Evolutionary conservation across 495 filamentous ascomycete genomes (phyloP), one percentile per base, ranked within the genome.

Genomic region (Penicillium dipodomyicola): DNA sequence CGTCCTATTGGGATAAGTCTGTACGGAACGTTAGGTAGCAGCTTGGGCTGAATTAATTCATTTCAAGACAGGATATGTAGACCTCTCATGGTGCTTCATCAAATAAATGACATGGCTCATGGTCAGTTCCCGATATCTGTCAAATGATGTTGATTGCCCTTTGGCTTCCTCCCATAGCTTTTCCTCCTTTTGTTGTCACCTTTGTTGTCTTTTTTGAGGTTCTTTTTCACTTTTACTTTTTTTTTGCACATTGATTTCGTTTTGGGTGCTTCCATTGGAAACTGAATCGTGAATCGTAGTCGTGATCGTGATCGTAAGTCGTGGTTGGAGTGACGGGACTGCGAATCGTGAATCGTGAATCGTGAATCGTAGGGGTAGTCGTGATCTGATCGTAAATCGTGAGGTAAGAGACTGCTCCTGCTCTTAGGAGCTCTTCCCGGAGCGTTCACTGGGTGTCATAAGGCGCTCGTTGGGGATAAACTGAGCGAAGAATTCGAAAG

Each of bases 391-490:
- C 25, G 2, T 25, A 14, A 39, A 15, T 39, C 35, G 35, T 39
- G 35, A 9, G 17, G 15, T 39, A 15, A 39, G 15, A 39, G 35
- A 17, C n/a, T 17, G 20, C 14, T 46, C 43, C n/a, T 17, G 20
- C 14, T 46, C 43, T 23, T 44, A 46, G 43, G n/a, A 46, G 17
- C 11, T 32, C 14, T n/a, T 15, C 23, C 8, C 4, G 44, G 23
- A 15, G 4, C 14, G 12, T 19, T 8, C 47, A 12, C 17, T 25
- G 29, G 4, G 6, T 15, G 43, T 12, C 33, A 49, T 17, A 2
- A 4, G 14, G 6, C 70, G 72, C 44, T 74, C 61, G 49, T 65
- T 67, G 19, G 57, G 29, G 19, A 77, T 63, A 60, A 73, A 67
- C 25, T 61, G 49, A 2, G 50, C 51, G n/a, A 75, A 58, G 0